A percentile compares a stretch with the other conserved stretches of the same genome.
These are phyloP conservation scores for Agrostemma githago DNA, from an alignment of 148 eudicot genomes.

Conservation along the genomic window DNA sequence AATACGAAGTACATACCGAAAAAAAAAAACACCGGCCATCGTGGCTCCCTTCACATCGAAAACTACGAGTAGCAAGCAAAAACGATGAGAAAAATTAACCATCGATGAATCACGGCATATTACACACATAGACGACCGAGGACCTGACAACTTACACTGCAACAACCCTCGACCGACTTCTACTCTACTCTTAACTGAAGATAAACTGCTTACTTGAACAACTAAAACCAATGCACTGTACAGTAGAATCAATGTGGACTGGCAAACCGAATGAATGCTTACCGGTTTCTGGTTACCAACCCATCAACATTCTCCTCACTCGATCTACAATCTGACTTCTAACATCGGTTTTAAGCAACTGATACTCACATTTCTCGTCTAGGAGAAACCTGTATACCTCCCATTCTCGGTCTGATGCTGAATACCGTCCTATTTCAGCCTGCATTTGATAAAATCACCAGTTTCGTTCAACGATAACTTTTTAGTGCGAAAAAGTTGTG, in stretches of 20 bases:
- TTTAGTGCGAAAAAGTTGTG: no score
- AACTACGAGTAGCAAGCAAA: no score
- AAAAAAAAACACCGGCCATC: no score
- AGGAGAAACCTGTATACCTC: constrained; percentile 78
- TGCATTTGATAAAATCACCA: constrained; percentile 12
- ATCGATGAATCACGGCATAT: not conserved
- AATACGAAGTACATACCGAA: no score
- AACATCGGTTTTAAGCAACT: constrained; percentile 34
- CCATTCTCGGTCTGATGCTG: constrained; percentile 70
- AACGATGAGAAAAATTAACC: no score
- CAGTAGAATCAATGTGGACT: constrained; percentile 7
- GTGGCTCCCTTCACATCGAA: no score
- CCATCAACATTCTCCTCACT: constrained; percentile 82
- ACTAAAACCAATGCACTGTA: not conserved
- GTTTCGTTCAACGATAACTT: not conserved
- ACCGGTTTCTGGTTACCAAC: constrained; percentile 36
- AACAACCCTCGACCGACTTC: not conserved
- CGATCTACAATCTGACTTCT: constrained; percentile 67
- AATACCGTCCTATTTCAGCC: constrained; percentile 84
- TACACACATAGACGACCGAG: not conserved
- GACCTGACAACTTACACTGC: constrained; percentile 6
- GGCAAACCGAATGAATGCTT: not conserved
- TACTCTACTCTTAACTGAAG: constrained; percentile 8
- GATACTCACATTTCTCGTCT: constrained; percentile 52
- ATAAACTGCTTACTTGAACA: not conserved